phyloP scores from a whole-genome alignment of 139 green algal species.

The Tetradesmus obliquus region DNA sequence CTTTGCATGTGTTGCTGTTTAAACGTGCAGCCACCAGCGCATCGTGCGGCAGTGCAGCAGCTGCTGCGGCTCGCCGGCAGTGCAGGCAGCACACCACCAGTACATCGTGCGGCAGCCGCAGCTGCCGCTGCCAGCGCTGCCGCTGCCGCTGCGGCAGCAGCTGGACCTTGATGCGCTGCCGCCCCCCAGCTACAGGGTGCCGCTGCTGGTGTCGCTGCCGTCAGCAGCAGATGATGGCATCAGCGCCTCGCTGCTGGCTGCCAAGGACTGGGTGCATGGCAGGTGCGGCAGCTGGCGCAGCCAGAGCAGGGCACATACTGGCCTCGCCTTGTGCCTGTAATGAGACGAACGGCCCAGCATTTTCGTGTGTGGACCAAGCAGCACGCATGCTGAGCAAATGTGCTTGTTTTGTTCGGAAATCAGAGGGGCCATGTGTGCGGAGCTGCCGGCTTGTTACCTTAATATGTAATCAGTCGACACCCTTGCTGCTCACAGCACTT shows the following conservation, averaged over 20 bases:
- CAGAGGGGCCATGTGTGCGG: too few relatives aligned
- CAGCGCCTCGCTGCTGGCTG: background rate
- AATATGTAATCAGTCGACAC: too few relatives aligned
- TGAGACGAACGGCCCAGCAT: background rate
- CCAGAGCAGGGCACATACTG: background rate
- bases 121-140: slow-evolving; percentile 20
- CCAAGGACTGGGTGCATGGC: slow-evolving; percentile 30
- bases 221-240: background rate
- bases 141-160: slow-evolving; percentile 28
- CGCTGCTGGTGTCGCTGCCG: background rate
- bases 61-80: slow-evolving; percentile 16
- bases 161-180: background rate
- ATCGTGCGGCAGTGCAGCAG: slow-evolving; percentile 13
- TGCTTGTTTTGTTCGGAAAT: too few relatives aligned
- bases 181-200: slow-evolving; percentile 3
- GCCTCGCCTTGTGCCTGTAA: background rate
- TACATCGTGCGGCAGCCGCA: slow-evolving; percentile 24
- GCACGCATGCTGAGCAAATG: too few relatives aligned
- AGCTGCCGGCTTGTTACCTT: too few relatives aligned
- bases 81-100: slow-evolving; percentile 15
- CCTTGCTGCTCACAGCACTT: too few relatives aligned
- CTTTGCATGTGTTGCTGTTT: background rate
- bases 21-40: background rate
- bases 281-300: background rate
- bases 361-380: too few relatives aligned